A percentile compares a stretch with the other conserved stretches of the same genome.
phyloP scores from a whole-genome alignment of 768 basidiomycete species.

The Xerocomellus chrysenteron region DNA sequence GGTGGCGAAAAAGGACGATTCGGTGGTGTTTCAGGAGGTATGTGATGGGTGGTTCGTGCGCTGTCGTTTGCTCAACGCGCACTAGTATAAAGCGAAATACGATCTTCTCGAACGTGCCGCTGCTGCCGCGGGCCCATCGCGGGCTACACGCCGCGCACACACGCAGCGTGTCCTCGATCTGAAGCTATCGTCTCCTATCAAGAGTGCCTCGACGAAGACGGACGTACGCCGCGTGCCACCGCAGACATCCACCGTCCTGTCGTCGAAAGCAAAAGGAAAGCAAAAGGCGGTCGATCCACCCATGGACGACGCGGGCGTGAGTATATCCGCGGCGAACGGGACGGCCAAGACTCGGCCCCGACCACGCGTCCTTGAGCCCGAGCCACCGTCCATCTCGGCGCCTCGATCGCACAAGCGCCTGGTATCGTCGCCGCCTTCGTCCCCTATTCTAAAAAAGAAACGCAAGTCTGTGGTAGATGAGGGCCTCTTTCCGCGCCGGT shows the following conservation, averaged over 20 bases:
- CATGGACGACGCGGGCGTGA: constrained; percentile 6
- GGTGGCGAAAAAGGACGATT: constrained; percentile 72
- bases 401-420: constrained; percentile 27
- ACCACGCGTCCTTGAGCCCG: constrained; percentile 4
- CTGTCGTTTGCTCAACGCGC: constrained; percentile 1
- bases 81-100: constrained; percentile 59
- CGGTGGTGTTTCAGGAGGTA: constrained; percentile 73
- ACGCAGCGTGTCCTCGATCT: constrained; percentile 52
- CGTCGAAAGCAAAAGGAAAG: constrained; percentile 33
- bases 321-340: constrained; percentile 16
- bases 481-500: constrained; percentile 14
- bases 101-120: constrained; percentile 56
- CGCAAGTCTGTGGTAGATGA: constrained; percentile 22
- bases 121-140: constrained; percentile 45
- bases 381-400: constrained; percentile 7
- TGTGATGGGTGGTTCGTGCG: constrained; percentile 21
- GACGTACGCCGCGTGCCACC: constrained; percentile 11
- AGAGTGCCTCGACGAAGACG: constrained; percentile 12
- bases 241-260: constrained; percentile 8
- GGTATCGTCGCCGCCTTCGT: constrained; percentile 16
- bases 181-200: constrained; percentile 26
- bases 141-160: constrained; percentile 60
- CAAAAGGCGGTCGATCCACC: constrained; percentile 27
- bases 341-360: constrained; percentile 6
- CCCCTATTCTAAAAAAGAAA: constrained; percentile 26